These are phyloP conservation scores for Diaporthe nobilis DNA, from an alignment of 2,329 filamentous ascomycete genomes.

Conservation along the genomic window DNA sequence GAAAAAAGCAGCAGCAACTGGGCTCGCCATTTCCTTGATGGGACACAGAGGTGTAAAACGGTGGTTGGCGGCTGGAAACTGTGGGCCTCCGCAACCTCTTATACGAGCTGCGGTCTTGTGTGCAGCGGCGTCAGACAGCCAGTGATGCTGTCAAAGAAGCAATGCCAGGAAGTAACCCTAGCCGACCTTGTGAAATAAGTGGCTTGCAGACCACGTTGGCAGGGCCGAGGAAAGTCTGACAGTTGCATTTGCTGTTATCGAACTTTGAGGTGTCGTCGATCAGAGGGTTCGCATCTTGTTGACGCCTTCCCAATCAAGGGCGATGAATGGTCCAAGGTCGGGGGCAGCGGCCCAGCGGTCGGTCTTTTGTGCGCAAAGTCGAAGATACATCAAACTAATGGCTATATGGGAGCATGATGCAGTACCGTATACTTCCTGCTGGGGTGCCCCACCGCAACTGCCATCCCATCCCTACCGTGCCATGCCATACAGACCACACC, in stretches of 20 bases:
- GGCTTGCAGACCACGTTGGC: conserved; percentile 25
- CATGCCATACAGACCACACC: conserved; percentile 38
- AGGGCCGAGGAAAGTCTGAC: conserved; percentile 8
- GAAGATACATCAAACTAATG: neutral
- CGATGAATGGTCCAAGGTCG: neutral
- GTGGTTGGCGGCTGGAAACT: conserved; percentile 22
- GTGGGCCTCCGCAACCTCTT: neutral
- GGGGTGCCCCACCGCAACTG: conserved; percentile 25
- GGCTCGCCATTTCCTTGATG: conserved; percentile 2
- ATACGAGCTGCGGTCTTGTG: conserved; percentile 24
- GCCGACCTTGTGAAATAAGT: conserved; percentile 13
- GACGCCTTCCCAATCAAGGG: conserved; percentile 26
- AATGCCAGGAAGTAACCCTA: neutral
- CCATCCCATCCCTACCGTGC: conserved; percentile 45
- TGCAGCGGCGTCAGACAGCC: conserved; percentile 12
- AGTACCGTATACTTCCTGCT: neutral
- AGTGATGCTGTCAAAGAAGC: conserved; percentile 8
- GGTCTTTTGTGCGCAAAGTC: conserved; percentile 15
- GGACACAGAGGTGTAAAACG: conserved; percentile 20
- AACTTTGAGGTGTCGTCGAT: conserved; percentile 7
- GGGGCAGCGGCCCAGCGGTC: conserved; percentile 7
- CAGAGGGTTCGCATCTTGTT: conserved; percentile 28
- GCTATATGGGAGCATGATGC: accelerated
- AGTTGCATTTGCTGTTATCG: conserved; percentile 17
- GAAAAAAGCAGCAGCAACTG: neutral